phyloP scores from a whole-genome alignment of 2,329 filamentous ascomycete genomes.

The Aspergillus fischeri region DNA sequence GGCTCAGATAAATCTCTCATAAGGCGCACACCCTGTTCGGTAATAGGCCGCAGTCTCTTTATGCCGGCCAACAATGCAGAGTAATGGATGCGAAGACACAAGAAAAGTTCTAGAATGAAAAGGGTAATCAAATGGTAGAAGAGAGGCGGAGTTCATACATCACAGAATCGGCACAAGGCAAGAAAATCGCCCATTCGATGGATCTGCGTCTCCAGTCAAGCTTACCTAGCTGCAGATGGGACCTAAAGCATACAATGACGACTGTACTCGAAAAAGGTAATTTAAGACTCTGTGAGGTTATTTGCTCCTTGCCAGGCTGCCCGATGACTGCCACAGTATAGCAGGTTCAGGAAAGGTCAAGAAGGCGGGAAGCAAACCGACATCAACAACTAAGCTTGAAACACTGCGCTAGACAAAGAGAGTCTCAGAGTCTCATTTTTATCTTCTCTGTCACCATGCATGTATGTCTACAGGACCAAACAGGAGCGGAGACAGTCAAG shows the following conservation, averaged over 20 bases:
- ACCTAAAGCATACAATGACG: constrained; percentile 13
- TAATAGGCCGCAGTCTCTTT: constrained; percentile 13
- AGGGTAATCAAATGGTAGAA: constrained; percentile 7
- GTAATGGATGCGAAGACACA: constrained; percentile 1
- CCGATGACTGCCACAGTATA: constrained; percentile 18
- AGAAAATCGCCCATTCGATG: constrained; percentile 19
- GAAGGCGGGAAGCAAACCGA: background rate
- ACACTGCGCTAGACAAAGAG: constrained; percentile 16
- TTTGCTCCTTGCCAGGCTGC: constrained; percentile 16
- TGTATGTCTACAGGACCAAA: constrained; percentile 11
- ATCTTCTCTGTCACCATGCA: constrained; percentile 13
- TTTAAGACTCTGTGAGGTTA: background rate
- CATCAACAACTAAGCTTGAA: constrained; percentile 11
- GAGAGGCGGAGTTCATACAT: constrained; percentile 13
- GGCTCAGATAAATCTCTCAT: constrained; percentile 6
- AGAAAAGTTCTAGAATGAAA: constrained; percentile 18
- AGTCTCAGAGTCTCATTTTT: constrained; percentile 10
- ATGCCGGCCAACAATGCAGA: constrained; percentile 4
- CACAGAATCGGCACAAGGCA: constrained; percentile 14
- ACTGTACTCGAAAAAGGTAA: constrained; percentile 9
- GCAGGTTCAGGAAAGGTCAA: constrained; percentile 4
- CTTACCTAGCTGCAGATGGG: constrained; percentile 21
- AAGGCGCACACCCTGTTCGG: constrained; percentile 5
- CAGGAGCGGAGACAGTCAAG: constrained; percentile 16
- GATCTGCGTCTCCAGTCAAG: constrained; percentile 21